Base-by-base conservation (phyloP, 1,284 basidiomycete species). In the Boletellus deceptivus region DNA sequence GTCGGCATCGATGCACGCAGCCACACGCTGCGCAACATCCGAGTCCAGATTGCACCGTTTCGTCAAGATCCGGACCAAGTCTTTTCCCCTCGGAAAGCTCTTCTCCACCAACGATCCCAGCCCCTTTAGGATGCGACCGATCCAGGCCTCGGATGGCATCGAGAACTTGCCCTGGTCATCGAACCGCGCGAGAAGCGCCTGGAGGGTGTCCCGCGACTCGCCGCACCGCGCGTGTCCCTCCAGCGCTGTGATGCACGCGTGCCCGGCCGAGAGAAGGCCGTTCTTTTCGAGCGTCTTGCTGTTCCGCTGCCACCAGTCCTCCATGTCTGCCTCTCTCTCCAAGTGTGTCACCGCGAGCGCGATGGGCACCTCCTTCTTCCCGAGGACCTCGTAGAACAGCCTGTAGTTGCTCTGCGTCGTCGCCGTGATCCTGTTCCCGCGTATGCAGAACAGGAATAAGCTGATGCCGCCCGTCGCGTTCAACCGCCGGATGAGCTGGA, bases 391-490 rank as follows among this genome's bases (percentile, higher is more conserved):
- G 49, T 67, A 57, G 36, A 67, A 67, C 13, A 70, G 33, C 4
- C 56, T 22, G 13, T 69, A 69, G 37, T 69, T 67, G 47, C 55
- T 58, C 46, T 66, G 62, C 4, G 52, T 51, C 5, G 63, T 65
- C 13, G 53, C 50, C 7, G 63, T 62, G 42, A 65, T 42, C 38
- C 61, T 48, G 22, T 55, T 63, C 5, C 63, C 69, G n/a, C 67
- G 68, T 16, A 68, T 62, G n/a, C 68, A 70, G 35, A 67, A 68
- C 43, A 68, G 8, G n/a, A 71, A 64, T 6, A 68, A 49, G 43
- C 55, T 57, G 40, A 68, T 58, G 0, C 69, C 69, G 0, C 64
- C 68, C 25, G 48, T 52, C 3, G 17, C 49, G 22, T 56, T 67
- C 37, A 70, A 36, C 18, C 49, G 43, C 17, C 43, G 55, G 35